These are phyloP conservation scores for Thinopyrum elongatum DNA, from an alignment of 176 grass and related monocot genomes.

Conservation along the genomic window DNA sequence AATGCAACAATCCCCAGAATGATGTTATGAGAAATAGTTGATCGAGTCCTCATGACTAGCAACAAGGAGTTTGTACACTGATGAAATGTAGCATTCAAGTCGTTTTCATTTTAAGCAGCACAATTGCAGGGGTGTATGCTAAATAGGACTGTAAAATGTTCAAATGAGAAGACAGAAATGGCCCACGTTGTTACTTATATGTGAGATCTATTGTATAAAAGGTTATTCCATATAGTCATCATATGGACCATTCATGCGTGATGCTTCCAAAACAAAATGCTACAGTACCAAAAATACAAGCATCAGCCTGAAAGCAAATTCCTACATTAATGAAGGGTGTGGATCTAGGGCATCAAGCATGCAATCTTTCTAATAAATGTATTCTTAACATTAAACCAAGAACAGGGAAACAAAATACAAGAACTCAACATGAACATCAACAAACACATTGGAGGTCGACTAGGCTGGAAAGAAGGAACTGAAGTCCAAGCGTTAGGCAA, in stretches of 20 bases:
- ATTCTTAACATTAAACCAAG: neutral
- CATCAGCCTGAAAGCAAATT: neutral
- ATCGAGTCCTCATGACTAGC: neutral
- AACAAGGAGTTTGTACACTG: neutral
- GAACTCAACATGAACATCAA: neutral
- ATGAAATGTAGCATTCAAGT: neutral
- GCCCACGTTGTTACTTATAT: neutral
- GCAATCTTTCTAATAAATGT: neutral
- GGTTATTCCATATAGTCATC: neutral
- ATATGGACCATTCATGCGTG: neutral
- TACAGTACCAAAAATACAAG: neutral
- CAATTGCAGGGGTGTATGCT: no score
- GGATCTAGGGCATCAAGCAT: neutral
- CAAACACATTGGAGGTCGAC: neutral
- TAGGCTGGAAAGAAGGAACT: neutral
- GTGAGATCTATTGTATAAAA: constrained; percentile 25
- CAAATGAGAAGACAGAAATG: neutral
- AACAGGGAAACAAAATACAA: neutral
- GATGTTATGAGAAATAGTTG: neutral
- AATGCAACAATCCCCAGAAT: neutral
- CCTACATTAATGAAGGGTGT: neutral
- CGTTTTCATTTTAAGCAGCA: neutral
- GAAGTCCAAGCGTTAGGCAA: neutral
- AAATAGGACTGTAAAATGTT: neutral
- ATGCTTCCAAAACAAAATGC: no score